Evolutionary conservation across 1,284 basidiomycete species (phyloP).

Genomic region (Polyporus tsugae): DNA sequence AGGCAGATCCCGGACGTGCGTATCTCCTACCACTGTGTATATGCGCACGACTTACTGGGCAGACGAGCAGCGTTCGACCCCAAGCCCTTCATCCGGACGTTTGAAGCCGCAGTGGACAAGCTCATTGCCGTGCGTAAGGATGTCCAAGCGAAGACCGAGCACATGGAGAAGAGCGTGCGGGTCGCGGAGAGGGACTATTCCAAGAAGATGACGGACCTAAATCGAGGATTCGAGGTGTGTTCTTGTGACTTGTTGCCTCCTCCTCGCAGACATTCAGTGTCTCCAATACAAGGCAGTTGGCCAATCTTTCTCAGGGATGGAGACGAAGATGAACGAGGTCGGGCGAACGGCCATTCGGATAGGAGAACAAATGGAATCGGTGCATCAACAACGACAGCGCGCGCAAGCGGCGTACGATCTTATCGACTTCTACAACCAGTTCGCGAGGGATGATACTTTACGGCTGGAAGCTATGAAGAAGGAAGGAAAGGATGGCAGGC

Average conservation of each 20-base stretch:
- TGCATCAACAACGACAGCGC: constrained; percentile 91
- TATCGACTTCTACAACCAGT: constrained; percentile 95
- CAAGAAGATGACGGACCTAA: constrained; percentile 91
- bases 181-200: constrained; percentile 94
- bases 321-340: constrained; percentile 91
- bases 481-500: constrained; percentile 86
- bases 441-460: constrained; percentile 86
- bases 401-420: constrained; percentile 95
- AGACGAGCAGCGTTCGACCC: constrained; percentile 84
- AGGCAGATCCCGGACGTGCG: constrained; percentile 84
- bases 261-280: background rate
- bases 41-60: background rate
- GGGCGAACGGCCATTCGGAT: constrained; percentile 95
- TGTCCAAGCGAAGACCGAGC: constrained; percentile 88
- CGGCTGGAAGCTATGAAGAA: constrained; percentile 85
- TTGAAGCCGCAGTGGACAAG: constrained; percentile 90
- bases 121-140: constrained; percentile 88
- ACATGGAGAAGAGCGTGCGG: constrained; percentile 92
- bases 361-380: constrained; percentile 95
- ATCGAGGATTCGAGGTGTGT: constrained; percentile 88
- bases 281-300: constrained; percentile 70
- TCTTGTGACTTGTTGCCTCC: background rate
- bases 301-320: constrained; percentile 85
- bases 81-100: constrained; percentile 90
- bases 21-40: constrained; percentile 32